Evolutionary conservation across 345 rosid genomes (phyloP), one percentile per base, ranked within the genome.

Genomic region (Combretum micranthum): DNA sequence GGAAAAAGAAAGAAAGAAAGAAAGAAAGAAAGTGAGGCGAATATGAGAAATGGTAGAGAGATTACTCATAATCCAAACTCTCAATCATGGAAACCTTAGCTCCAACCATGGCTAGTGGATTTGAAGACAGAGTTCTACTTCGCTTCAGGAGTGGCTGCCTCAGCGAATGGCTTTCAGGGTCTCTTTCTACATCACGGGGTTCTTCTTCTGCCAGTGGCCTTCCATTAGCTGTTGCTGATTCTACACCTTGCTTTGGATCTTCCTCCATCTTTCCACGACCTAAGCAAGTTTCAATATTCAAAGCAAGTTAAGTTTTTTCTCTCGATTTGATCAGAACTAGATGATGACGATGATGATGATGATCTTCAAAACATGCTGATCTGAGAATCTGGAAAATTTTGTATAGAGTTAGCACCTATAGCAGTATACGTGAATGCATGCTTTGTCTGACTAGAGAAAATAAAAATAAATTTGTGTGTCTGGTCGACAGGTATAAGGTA

Each of bases 21-120:
- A n/a, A n/a, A n/a, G n/a, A n/a, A 37, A 42, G 16, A 11, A 45
- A 54, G 20, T 11, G 15, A 22, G 11, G 47, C 9, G 20, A 42
- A 21, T 7, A 50, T 32, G 15, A 26, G 22, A 20, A 13, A 21
- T 1, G 14, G 23, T 7, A 7, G 56, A 47, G 54, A 53, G 39
- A 16, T 77, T 77, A 91, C 98, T 88, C 96, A 47, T 91, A 88
- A 62, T 91, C 90, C 74, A 88, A 75, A 80, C 96, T 91, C 72
- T 91, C 96, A 10, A 91, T 80, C 52, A 84, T 75, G 20, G 98
- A 84, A 50, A 88, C 95, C 64, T 88, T 88, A 52, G 90, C 77
- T 63, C 98, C 96, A 45, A 88, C 88, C 64, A 84, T 60, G 69
- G 98, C 98, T 4, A 84, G 77, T 42, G 93, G 93, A 46, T 37